These are phyloP conservation scores for Globisporangium echinulatum DNA, from an alignment of 352 stramenopile species.

Conservation along the genomic window DNA sequence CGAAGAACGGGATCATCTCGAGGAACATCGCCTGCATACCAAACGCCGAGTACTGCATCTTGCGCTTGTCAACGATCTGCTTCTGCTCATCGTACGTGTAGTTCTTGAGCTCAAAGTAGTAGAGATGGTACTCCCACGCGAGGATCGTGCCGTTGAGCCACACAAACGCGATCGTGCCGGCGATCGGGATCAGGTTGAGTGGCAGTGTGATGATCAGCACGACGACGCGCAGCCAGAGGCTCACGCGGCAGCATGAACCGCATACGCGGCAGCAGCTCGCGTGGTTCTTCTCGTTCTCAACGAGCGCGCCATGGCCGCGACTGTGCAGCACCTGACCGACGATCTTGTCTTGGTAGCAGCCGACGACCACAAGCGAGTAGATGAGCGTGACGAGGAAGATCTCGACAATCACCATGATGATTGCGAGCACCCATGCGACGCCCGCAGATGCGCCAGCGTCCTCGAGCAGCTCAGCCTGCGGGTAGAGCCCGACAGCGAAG, in stretches of 20 bases:
- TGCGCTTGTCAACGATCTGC: constrained; percentile 35
- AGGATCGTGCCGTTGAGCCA: constrained; percentile 66
- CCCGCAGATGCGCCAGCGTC: constrained; percentile 24
- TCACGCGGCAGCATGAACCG: constrained; percentile 52
- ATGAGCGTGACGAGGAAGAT: constrained; percentile 72
- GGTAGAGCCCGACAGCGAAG: constrained; percentile 35
- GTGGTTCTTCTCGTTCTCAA: constrained; percentile 39
- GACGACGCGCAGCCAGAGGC: constrained; percentile 33
- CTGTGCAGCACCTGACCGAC: constrained; percentile 53
- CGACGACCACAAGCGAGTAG: constrained; percentile 49
- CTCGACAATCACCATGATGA: constrained; percentile 59
- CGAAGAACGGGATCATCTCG: constrained; percentile 66
- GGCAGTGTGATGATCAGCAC: constrained; percentile 58
- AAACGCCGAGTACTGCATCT: constrained; percentile 56
- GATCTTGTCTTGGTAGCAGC: constrained; percentile 55
- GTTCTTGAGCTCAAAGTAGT: constrained; percentile 74
- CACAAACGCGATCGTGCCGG: constrained; percentile 54
- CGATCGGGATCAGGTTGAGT: constrained; percentile 59
- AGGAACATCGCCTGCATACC: constrained; percentile 66
- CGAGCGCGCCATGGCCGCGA: constrained; percentile 38
- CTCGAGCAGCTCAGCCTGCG: constrained; percentile 37
- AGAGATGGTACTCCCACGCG: constrained; percentile 67
- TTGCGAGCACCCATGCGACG: constrained; percentile 50
- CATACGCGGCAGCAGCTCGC: constrained; percentile 36
- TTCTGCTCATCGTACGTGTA: constrained; percentile 51